phyloP scores from a whole-genome alignment of 352 stramenopile species.

The Thalassiosira exigua region DNA sequence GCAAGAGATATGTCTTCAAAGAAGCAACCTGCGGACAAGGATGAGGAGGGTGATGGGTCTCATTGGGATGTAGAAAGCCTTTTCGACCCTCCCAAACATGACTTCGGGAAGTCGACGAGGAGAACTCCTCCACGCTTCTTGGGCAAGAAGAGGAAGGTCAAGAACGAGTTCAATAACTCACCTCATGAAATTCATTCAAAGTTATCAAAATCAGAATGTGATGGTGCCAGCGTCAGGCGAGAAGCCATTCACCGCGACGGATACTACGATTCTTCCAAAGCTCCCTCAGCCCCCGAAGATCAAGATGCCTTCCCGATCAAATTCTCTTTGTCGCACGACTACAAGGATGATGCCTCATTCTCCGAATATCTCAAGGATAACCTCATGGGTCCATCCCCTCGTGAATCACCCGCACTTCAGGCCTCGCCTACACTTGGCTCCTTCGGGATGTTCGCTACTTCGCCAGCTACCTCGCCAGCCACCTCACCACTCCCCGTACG shows the following conservation, averaged over 20 bases:
- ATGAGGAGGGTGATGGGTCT: too few species aligned
- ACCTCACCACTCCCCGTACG: too few species aligned
- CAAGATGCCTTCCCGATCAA: slow-evolving; percentile 47
- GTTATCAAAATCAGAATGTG: too few species aligned
- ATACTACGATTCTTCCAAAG: not conserved
- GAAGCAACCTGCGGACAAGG: too few species aligned
- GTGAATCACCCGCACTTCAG: slow-evolving; percentile 3
- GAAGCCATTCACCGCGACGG: not conserved
- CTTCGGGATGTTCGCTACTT: not conserved
- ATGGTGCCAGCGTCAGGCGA: not conserved
- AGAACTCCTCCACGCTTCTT: slow-evolving; percentile 10
- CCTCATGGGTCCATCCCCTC: not conserved
- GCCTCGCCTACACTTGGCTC: not conserved
- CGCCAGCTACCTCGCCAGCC: too few species aligned
- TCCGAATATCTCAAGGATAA: slow-evolving; percentile 38
- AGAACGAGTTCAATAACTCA: not conserved
- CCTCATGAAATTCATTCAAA: too few species aligned
- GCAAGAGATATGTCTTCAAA: too few species aligned
- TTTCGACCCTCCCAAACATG: slow-evolving; percentile 31
- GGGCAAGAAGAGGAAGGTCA: slow-evolving; percentile 18
- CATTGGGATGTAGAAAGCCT: too few species aligned
- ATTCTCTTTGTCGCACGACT: slow-evolving; percentile 34
- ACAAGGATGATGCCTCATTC: slow-evolving; percentile 32
- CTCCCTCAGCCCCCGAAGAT: slow-evolving; percentile 9
- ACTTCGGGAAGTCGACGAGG: slow-evolving; percentile 2